Conservation (phyloP, 1,284 basidiomycete genomes). For the Naganishia albida region DNA sequence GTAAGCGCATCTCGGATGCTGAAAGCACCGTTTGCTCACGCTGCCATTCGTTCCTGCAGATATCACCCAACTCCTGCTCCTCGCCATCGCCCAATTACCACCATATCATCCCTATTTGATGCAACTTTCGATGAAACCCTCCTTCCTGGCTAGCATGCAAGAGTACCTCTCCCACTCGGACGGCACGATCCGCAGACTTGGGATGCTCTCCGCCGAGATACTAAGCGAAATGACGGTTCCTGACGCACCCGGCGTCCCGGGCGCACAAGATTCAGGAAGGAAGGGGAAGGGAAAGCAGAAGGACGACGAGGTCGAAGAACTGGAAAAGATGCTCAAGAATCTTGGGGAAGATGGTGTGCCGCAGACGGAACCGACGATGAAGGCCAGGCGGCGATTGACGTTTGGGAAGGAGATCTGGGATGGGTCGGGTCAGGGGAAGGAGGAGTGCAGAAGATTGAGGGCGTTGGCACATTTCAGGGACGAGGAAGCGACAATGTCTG, state of each 20-base stretch:
- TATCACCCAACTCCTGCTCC: constrained; percentile 68
- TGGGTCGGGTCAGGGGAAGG: constrained; percentile 67
- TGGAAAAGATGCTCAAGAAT: constrained; percentile 59
- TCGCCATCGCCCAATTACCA: constrained; percentile 64
- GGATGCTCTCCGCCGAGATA: constrained; percentile 89
- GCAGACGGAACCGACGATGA: neutral
- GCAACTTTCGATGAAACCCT: constrained; percentile 57
- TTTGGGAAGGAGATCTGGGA: constrained; percentile 78
- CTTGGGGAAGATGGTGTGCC: constrained; percentile 37
- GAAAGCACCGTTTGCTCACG: constrained; percentile 10
- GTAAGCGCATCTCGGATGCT: constrained; percentile 39
- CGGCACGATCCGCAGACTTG: constrained; percentile 74
- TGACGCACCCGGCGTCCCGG: constrained; percentile 28
- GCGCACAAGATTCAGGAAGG: constrained; percentile 3
- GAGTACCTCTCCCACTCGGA: constrained; percentile 78
- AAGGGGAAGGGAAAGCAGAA: constrained; percentile 37
- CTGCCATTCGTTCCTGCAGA: constrained; percentile 55
- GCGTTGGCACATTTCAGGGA: constrained; percentile 56
- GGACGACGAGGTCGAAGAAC: constrained; percentile 40
- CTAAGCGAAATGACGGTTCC: constrained; percentile 47
- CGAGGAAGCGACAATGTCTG: constrained; percentile 59
- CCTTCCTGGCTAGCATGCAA: constrained; percentile 73
- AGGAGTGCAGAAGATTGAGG: constrained; percentile 66
- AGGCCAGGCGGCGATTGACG: constrained; percentile 63
- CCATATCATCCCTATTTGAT: constrained; percentile 55